Conservation (phyloP, 306 rosid genomes). For the Begonia fuchsioides region DNA sequence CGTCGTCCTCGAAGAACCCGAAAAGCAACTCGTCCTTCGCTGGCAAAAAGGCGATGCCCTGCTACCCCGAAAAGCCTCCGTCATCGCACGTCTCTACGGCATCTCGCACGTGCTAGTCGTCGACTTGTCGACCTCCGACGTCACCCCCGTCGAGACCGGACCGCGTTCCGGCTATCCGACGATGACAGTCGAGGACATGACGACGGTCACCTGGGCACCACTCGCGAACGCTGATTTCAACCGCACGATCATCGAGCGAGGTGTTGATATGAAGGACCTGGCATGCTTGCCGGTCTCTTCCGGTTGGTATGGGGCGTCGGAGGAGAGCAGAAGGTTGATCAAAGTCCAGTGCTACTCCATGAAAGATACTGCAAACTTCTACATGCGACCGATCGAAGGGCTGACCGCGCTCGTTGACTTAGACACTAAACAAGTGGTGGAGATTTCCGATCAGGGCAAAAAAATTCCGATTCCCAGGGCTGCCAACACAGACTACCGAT, state of each 20-base stretch:
- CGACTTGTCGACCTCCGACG: constrained; percentile 27
- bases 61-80: constrained; percentile 40
- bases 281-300: no score
- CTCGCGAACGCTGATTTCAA: constrained; percentile 34
- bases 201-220: constrained; percentile 24
- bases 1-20: constrained; percentile 37
- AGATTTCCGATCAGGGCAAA: constrained; percentile 42
- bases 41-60: constrained; percentile 45
- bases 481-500: constrained; percentile 61
- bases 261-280: no score
- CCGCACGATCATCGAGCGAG: constrained; percentile 27
- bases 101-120: constrained; percentile 26
- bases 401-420: constrained; percentile 54
- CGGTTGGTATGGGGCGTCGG: no score
- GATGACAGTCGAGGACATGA: constrained; percentile 56
- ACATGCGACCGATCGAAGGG: constrained; percentile 91
- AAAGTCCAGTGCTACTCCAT: constrained; percentile 69
- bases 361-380: constrained; percentile 67
- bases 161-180: constrained; percentile 41
- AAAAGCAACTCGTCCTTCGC: constrained; percentile 21
- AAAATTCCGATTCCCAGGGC: constrained; percentile 55
- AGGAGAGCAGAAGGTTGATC: no score
- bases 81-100: constrained; percentile 29
- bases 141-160: constrained; percentile 9
- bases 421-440: constrained; percentile 34